These are phyloP conservation scores for Apiospora koreana DNA, from an alignment of 2,329 filamentous ascomycete genomes.

Conservation along the genomic window DNA sequence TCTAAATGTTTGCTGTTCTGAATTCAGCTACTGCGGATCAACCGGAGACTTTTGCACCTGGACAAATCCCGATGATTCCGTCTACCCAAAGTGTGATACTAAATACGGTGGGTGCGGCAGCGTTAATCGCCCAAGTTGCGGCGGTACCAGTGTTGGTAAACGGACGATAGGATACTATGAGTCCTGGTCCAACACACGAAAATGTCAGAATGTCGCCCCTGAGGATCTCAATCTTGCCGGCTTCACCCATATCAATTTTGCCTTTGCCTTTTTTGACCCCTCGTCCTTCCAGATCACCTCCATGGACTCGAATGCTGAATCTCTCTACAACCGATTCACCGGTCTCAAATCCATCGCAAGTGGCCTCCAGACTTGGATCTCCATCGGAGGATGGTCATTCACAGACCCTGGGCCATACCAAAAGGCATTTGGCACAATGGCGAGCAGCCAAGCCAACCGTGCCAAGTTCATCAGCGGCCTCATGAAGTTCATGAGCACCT, in stretches of 20 bases:
- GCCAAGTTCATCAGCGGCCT: slow-evolving; percentile 17
- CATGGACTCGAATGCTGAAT: slow-evolving; percentile 25
- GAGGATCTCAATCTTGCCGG: too few species aligned
- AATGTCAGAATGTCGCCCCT: too few species aligned
- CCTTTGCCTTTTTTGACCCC: slow-evolving; percentile 37
- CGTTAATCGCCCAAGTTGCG: too few species aligned
- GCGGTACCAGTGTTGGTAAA: too few species aligned
- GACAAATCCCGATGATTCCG: too few species aligned
- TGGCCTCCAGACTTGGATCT: slow-evolving; percentile 31
- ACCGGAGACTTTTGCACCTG: too few species aligned
- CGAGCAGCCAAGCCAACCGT: slow-evolving; percentile 14
- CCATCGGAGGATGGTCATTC: slow-evolving; percentile 37
- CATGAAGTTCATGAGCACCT: slow-evolving; percentile 18
- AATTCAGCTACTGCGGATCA: too few species aligned
- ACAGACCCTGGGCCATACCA: slow-evolving; percentile 16
- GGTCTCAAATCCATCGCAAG: background rate
- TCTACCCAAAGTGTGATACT: too few species aligned
- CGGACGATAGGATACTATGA: too few species aligned
- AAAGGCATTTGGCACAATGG: slow-evolving; percentile 20
- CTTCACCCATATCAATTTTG: slow-evolving; percentile 30
- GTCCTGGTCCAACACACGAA: too few species aligned
- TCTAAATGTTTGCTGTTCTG: too few species aligned
- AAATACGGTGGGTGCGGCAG: too few species aligned
- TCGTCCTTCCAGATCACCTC: slow-evolving; percentile 27
- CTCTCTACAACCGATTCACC: slow-evolving; percentile 29